Percentiles rank a stretch among this genome's conserved stretches.
phyloP scores from a whole-genome alignment of 768 basidiomycete species.

The Kwoniella dejecticola region DNA sequence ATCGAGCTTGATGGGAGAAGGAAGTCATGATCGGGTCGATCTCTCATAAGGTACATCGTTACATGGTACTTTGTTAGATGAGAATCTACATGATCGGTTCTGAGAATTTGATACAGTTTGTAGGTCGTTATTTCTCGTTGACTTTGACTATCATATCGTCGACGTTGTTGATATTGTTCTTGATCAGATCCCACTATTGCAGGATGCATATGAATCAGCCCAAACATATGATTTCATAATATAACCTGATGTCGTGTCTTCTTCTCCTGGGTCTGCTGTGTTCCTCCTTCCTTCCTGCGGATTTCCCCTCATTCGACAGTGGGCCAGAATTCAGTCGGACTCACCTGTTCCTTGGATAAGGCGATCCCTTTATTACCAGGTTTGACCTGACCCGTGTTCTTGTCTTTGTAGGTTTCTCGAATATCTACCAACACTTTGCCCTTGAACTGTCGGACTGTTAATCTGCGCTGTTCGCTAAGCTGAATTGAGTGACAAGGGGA shows the following conservation, averaged over 20 bases:
- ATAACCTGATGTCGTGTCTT: neutral
- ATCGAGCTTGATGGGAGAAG: too few species aligned
- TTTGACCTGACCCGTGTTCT: constrained; percentile 47
- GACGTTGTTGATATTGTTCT: constrained; percentile 29
- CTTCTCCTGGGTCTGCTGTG: neutral
- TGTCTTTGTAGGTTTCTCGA: constrained; percentile 54
- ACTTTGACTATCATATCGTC: constrained; percentile 32
- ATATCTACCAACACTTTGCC: constrained; percentile 49
- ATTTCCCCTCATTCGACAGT: too few species aligned
- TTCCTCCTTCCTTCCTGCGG: too few species aligned
- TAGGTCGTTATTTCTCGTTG: neutral
- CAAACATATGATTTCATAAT: too few species aligned
- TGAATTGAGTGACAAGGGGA: constrained; percentile 2
- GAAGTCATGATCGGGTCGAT: too few species aligned
- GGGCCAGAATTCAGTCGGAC: neutral
- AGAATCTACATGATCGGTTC: too few species aligned
- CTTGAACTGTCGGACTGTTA: constrained; percentile 49
- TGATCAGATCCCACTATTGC: constrained; percentile 38
- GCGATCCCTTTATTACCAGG: constrained; percentile 51
- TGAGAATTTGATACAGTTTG: too few species aligned
- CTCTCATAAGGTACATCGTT: too few species aligned
- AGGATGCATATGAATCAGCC: neutral
- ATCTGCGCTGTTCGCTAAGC: constrained; percentile 40
- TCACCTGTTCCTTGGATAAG: constrained; percentile 46
- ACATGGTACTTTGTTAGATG: too few species aligned